Evolutionary conservation across 2,329 filamentous ascomycete species (phyloP).

Genomic region (Claviceps purpurea): DNA sequence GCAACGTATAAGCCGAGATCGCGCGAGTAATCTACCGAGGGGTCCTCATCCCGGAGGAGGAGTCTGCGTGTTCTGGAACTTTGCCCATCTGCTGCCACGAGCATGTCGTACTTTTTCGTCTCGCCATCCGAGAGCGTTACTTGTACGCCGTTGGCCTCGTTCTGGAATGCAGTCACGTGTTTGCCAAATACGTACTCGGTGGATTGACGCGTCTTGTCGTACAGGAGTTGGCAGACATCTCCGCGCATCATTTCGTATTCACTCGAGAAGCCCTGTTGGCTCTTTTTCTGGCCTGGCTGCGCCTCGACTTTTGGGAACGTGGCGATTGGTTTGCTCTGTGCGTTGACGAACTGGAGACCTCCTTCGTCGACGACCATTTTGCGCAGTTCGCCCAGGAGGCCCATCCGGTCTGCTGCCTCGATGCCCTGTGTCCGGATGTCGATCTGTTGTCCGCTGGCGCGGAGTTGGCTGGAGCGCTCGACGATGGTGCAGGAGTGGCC

Average conservation of each 20-base stretch:
- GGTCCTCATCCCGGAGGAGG: conserved; percentile 16
- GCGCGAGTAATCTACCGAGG: conserved; percentile 9
- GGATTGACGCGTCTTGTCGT: conserved; percentile 22
- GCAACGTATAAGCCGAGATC: conserved; percentile 17
- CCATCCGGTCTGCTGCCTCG: conserved; percentile 24
- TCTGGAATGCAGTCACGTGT: conserved; percentile 15
- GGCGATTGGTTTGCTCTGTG: conserved; percentile 22
- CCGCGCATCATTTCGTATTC: conserved; percentile 49
- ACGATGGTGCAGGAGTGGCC: conserved; percentile 27
- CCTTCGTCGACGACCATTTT: conserved; percentile 29
- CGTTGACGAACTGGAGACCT: conserved; percentile 33
- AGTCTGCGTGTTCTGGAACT: conserved; percentile 6
- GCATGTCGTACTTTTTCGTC: conserved; percentile 30
- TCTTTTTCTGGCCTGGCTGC: conserved; percentile 23
- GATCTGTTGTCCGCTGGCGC: conserved; percentile 29
- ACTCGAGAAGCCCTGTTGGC: conserved; percentile 31
- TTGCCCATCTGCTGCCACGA: conserved; percentile 42
- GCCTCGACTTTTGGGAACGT: conserved; percentile 15
- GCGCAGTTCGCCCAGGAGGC: conserved; percentile 23
- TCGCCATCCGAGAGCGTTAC: conserved; percentile 31
- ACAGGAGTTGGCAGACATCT: conserved; percentile 37
- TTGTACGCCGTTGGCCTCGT: conserved; percentile 17
- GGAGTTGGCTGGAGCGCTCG: conserved; percentile 24
- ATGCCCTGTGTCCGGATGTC: conserved; percentile 31
- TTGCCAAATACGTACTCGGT: conserved; percentile 17